These are phyloP conservation scores for Candida ovalis DNA, from an alignment of 805 yeast species.

Conservation along the genomic window DNA sequence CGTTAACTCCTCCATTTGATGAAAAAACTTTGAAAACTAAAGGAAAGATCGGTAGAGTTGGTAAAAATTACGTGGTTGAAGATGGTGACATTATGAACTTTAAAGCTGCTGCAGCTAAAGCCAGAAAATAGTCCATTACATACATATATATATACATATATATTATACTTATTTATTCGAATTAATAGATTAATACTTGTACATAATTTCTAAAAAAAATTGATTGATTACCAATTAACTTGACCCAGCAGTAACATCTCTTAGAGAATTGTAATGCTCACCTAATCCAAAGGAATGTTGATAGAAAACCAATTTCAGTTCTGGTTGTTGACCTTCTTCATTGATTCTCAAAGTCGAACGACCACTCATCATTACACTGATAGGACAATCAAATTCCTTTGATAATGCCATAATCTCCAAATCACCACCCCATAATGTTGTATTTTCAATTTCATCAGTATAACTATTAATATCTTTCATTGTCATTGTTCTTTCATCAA, in stretches of 20 bases:
- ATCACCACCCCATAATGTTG: slow-evolving; percentile 96
- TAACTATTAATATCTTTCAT: slow-evolving; percentile 66
- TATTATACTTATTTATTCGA: too few relatives aligned
- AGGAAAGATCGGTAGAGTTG: slow-evolving; percentile 88
- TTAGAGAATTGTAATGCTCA: slow-evolving; percentile 86
- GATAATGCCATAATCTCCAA: slow-evolving; percentile 83
- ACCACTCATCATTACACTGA: slow-evolving; percentile 77
- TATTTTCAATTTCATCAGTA: slow-evolving; percentile 60
- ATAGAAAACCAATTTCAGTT: slow-evolving; percentile 72
- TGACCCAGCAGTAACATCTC: slow-evolving; percentile 17
- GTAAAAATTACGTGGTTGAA: slow-evolving; percentile 92
- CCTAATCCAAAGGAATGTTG: slow-evolving; percentile 87
- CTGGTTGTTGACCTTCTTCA: slow-evolving; percentile 50
- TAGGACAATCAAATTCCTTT: slow-evolving; percentile 63
- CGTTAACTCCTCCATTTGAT: slow-evolving; percentile 56
- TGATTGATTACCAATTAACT: slow-evolving; percentile 1
- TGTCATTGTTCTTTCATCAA: slow-evolving; percentile 71
- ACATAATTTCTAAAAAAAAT: too few relatives aligned
- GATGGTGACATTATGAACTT: slow-evolving; percentile 91
- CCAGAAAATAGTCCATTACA: slow-evolving; percentile 4
- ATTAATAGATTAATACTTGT: too few relatives aligned
- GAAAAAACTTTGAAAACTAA: slow-evolving; percentile 80
- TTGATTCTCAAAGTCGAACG: slow-evolving; percentile 62
- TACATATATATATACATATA: not conserved
- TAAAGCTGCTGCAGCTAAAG: slow-evolving; percentile 70